Base-by-base conservation (phyloP, 2,329 filamentous ascomycete species). In the Alternaria alternata region DNA sequence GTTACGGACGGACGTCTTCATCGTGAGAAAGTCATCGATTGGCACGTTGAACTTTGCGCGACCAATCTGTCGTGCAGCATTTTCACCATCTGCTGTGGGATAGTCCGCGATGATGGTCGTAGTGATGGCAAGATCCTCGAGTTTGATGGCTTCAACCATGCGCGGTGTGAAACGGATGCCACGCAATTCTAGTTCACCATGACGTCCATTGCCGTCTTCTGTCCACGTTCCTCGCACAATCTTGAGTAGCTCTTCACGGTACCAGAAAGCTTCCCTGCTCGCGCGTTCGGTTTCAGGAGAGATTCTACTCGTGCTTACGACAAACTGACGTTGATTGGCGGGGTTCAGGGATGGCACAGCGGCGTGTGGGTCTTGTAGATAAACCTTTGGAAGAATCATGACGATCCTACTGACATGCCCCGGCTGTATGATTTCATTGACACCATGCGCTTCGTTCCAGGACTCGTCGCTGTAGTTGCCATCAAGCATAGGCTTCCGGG, bases 231-330 rank as follows among this genome's bases (percentile, higher is more conserved):
- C 93, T 26, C 84, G 84, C 9, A 97, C 80, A 42, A 84, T 83
- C 61, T 90, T 89, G 3, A 97, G 84, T 2, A 97, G 85, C 72
- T 88, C 88, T 76, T 96, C 91, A 16, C 93, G 88, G 77, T 93
- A 97, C 94, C 94, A 97, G 76, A 97, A 97, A 0, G 89, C 88
- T 79, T 97, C 93, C 52, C 94, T 85, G 61, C 86, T 90, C 12
- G 88, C 86, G 34, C 91, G 87, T 79, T 97, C 94, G 43, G 86
- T 87, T 65, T 95, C 92, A 0, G 92, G 91, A 0, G 91, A 89
- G 57, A 94, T 87, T 69, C 91, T 91, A 73, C 88, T 89, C 16
- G 89, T 87, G 77, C 91, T 95, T 43, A 97, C 92, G 30, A 97
- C 92, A 70, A 96, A 97, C 73, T 97, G 94, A n/a, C 93, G 87